A percentile compares a stretch with the other conserved stretches of the same genome.
phyloP scores from a whole-genome alignment of 768 basidiomycete species.

The Fibroporia radiculosa region DNA sequence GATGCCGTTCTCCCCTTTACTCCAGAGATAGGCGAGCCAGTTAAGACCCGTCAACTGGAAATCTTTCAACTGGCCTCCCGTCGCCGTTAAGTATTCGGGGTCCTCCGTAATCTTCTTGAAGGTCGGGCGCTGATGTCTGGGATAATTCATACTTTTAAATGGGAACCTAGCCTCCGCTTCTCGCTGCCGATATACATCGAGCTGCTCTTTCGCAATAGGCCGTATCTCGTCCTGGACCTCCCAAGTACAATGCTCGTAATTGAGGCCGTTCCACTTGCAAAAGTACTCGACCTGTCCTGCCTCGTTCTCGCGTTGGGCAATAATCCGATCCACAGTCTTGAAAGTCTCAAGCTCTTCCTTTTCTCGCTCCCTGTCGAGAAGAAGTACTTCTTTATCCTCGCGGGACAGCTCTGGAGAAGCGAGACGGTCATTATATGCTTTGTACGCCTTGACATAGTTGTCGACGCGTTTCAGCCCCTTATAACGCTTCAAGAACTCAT shows the following conservation, averaged over 20 bases:
- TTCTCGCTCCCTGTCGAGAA: conserved; percentile 85
- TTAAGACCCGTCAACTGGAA: conserved; percentile 98
- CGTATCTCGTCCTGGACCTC: conserved; percentile 78
- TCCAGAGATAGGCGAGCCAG: conserved; percentile 98
- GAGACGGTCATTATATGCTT: conserved; percentile 60
- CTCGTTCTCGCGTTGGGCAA: conserved; percentile 65
- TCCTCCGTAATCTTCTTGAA: conserved; percentile 84
- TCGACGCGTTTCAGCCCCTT: conserved; percentile 96
- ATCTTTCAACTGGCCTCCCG: conserved; percentile 88
- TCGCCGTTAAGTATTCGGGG: conserved; percentile 72
- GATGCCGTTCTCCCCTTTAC: conserved; percentile 91
- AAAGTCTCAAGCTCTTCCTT: conserved; percentile 88
- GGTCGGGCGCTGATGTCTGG: conserved; percentile 57
- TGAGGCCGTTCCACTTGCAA: conserved; percentile 93
- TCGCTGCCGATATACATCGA: conserved; percentile 71
- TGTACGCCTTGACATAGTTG: conserved; percentile 95
- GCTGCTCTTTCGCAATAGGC: conserved; percentile 65
- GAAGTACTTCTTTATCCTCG: conserved; percentile 85
- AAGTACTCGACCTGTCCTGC: conserved; percentile 71
- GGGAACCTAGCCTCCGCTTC: conserved; percentile 79
- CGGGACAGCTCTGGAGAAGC: conserved; percentile 58
- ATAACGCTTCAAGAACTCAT: conserved; percentile 92
- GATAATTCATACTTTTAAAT: conserved; percentile 69
- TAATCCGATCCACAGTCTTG: conserved; percentile 87
- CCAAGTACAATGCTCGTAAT: conserved; percentile 96